phyloP scores from a whole-genome alignment of 352 stramenopile genomes.

The Phytophthora fragariaefolia region DNA sequence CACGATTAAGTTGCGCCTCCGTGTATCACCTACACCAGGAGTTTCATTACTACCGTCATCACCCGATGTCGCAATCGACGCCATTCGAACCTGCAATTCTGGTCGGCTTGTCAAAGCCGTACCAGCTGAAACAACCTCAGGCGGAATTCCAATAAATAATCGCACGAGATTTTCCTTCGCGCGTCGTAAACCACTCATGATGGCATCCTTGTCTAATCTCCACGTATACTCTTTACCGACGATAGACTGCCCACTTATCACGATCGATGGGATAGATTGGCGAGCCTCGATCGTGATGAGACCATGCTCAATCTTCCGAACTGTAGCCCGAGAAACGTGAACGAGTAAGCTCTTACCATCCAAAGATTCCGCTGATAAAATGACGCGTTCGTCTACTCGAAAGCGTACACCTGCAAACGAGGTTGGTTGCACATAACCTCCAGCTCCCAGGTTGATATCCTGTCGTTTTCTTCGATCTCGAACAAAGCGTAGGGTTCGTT shows the following conservation, averaged over 20 bases:
- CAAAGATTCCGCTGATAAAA: constrained; percentile 75
- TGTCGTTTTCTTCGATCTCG: constrained; percentile 47
- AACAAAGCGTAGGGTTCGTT: constrained; percentile 56
- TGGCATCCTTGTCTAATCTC: constrained; percentile 80
- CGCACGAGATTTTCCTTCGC: constrained; percentile 83
- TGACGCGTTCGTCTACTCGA: constrained; percentile 73
- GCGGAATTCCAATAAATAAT: constrained; percentile 66
- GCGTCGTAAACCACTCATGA: constrained; percentile 67
- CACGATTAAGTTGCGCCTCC: constrained; percentile 69
- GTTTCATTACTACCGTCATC: constrained; percentile 22
- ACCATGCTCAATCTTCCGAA: constrained; percentile 53
- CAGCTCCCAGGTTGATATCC: not conserved
- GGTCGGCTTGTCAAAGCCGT: constrained; percentile 41
- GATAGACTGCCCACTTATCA: constrained; percentile 59
- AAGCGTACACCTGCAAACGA: constrained; percentile 68
- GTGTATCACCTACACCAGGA: constrained; percentile 49
- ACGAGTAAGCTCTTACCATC: constrained; percentile 70
- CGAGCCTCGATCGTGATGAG: constrained; percentile 61
- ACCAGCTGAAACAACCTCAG: constrained; percentile 49
- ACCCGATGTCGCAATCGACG: constrained; percentile 16
- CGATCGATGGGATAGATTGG: constrained; percentile 65
- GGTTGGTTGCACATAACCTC: constrained; percentile 19
- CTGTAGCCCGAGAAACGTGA: constrained; percentile 62
- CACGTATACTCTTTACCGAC: constrained; percentile 72
- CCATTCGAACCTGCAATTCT: constrained; percentile 41